Base-by-base conservation (phyloP, 345 rosid species). In the Moricandia arvensis region DNA sequence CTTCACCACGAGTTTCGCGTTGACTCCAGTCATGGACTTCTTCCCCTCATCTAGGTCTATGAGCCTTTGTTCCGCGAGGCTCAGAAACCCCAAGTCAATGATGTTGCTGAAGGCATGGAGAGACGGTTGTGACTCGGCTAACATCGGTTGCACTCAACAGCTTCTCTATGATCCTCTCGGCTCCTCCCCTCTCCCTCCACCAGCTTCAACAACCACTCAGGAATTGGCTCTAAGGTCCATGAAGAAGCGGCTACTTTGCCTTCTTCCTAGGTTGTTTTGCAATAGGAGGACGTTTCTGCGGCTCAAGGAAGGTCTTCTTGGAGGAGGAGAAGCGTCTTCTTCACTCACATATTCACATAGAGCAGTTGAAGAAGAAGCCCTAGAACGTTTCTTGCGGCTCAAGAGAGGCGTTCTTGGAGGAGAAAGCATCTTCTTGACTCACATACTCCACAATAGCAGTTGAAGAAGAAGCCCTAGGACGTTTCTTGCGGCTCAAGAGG, bases 101-200 rank as follows among this genome's bases (percentile, higher is more conserved):
- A 73, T 73, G 1, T 24, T 0, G 4, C 10, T 37, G 31, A 5
- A 73, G 77, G 77, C 41, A 73, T 54, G 1, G 71, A 73, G 45
- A 73, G 64, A 64, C 77, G 64, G 8, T 2, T 2, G 17, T 37
- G 10, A 4, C 7, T 15, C 5, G 0, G 1, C 0, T 2, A 10
- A 73, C n/a, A 63, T 73, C 64, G 6, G 33, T 64, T 27, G 43
- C 58, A 0, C 7, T 27, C 64, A 73, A 0, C 1, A 0, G 1
- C 58, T 55, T 73, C 7, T 64, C 8, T 27, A 73, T 55, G 58
- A 73, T 29, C 13, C 17, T 17, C 41, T 73, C 0, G 24, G 71
- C 10, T 18, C 38, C 2, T 8, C n/a, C 16, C 53, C 70, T 63
- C 49, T 27, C 54, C 58, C 41, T 8, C 7, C 5, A 73, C 26